A percentile compares a stretch with the other conserved stretches of the same genome.
These are phyloP conservation scores for Mrakia frigida DNA, from an alignment of 768 basidiomycete species.

Conservation along the genomic window DNA sequence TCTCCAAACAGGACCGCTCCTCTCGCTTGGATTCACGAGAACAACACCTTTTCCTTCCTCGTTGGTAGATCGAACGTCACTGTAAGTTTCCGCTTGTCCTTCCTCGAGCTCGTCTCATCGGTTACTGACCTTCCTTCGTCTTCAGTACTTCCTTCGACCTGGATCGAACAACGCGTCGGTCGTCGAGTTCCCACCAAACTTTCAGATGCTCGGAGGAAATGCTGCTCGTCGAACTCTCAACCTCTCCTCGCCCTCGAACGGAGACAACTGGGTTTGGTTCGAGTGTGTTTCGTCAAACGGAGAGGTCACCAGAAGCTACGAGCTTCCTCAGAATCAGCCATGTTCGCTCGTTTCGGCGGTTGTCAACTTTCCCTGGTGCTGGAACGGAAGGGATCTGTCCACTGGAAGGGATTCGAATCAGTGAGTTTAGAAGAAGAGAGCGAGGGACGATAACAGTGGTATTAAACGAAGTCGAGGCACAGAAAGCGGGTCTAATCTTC, in stretches of 20 bases:
- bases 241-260: neutral
- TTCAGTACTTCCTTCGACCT: conserved; percentile 4
- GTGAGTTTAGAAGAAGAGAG: neutral
- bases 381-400: neutral
- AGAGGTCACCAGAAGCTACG: neutral
- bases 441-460: too few relatives aligned
- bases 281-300: neutral
- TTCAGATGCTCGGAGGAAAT: neutral
- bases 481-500: neutral
- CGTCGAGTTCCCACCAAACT: neutral
- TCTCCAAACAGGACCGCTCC: neutral
- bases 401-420: neutral
- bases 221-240: neutral
- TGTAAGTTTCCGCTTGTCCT: too few relatives aligned
- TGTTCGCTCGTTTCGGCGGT: neutral
- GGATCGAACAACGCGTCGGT: neutral
- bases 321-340: neutral
- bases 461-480: too few relatives aligned
- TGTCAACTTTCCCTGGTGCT: conserved; percentile 17
- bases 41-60: neutral
- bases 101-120: too few relatives aligned
- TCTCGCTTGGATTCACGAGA: neutral
- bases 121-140: neutral
- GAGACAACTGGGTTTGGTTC: conserved; percentile 7
- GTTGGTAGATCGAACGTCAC: neutral